Conservation (phyloP, 2,329 filamentous ascomycete genomes). For the Epichloe aotearoae region DNA sequence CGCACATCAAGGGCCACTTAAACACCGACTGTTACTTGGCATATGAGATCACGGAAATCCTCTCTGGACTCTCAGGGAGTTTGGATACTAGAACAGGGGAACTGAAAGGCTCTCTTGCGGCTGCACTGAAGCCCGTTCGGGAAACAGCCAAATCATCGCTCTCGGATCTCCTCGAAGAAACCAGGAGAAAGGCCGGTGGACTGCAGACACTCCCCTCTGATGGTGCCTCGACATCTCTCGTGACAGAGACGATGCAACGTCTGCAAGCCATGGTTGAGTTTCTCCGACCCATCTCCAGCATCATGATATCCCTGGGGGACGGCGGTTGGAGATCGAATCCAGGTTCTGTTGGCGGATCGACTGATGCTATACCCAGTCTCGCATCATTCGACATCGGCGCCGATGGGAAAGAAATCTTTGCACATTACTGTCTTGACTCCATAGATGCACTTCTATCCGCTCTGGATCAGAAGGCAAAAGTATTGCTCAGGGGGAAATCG, state of each 20-base stretch:
- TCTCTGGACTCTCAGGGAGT: conserved; percentile 64
- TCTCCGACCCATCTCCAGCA: conserved; percentile 70
- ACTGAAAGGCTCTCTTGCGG: conserved; percentile 68
- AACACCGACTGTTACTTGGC: conserved; percentile 88
- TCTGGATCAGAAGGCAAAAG: conserved; percentile 60
- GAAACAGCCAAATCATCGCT: conserved; percentile 86
- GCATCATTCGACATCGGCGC: conserved; percentile 77
- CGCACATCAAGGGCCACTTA: conserved; percentile 75
- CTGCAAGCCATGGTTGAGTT: conserved; percentile 81
- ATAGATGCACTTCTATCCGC: conserved; percentile 67
- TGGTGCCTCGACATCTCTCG: conserved; percentile 64
- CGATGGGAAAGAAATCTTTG: conserved; percentile 77
- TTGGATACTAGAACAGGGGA: conserved; percentile 81
- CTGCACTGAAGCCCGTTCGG: conserved; percentile 76
- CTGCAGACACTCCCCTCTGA: conserved; percentile 62
- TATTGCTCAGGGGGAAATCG: conserved; percentile 63
- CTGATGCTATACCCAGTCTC: conserved; percentile 55
- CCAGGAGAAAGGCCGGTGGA: conserved; percentile 51
- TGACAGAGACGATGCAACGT: conserved; percentile 73
- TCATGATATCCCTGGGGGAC: conserved; percentile 85
- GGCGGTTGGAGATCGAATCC: conserved; percentile 65
- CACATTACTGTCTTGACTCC: conserved; percentile 80
- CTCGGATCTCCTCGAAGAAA: conserved; percentile 71
- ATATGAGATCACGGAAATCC: conserved; percentile 88
- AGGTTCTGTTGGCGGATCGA: conserved; percentile 38